Conservation (phyloP, 2,329 filamentous ascomycete species). For the Fusarium albidum region DNA sequence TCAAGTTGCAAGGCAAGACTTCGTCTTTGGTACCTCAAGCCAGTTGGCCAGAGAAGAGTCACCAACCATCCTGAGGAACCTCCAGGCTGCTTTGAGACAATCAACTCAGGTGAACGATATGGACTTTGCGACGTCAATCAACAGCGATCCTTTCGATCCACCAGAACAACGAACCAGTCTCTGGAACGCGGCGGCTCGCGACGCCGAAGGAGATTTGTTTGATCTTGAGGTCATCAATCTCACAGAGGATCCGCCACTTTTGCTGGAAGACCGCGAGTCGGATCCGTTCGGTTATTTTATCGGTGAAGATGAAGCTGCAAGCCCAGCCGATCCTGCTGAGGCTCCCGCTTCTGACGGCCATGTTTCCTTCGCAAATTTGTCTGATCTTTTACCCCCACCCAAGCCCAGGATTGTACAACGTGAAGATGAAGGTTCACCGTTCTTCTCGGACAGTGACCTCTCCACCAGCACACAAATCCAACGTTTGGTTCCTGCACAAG, state of each 20-base stretch:
- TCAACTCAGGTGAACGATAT: constrained; percentile 59
- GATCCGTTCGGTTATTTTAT: constrained; percentile 51
- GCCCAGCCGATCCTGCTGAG: background rate
- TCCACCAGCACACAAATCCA: constrained; percentile 26
- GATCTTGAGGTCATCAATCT: constrained; percentile 70
- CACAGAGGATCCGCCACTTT: constrained; percentile 50
- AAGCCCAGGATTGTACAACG: constrained; percentile 2
- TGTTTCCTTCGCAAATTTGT: constrained; percentile 35
- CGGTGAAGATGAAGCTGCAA: constrained; percentile 4
- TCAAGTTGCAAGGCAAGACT: constrained; percentile 74
- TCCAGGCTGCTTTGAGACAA: constrained; percentile 67
- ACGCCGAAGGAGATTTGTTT: constrained; percentile 70
- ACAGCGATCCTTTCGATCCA: constrained; percentile 49
- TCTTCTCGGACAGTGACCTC: constrained; percentile 34
- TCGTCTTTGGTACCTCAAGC: constrained; percentile 87
- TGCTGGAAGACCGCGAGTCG: constrained; percentile 35
- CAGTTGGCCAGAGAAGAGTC: constrained; percentile 80
- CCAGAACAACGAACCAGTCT: constrained; percentile 53
- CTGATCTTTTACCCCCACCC: constrained; percentile 35
- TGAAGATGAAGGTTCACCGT: constrained; percentile 16
- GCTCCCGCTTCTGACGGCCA: constrained; percentile 3
- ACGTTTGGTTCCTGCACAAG: background rate
- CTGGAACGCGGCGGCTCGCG: constrained; percentile 76
- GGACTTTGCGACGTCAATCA: constrained; percentile 49
- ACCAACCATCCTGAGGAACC: constrained; percentile 68